Evolutionary conservation across 805 yeast species (phyloP), one percentile per base, ranked within the genome.

Genomic region (Kregervanrija pseudodelftensis): DNA sequence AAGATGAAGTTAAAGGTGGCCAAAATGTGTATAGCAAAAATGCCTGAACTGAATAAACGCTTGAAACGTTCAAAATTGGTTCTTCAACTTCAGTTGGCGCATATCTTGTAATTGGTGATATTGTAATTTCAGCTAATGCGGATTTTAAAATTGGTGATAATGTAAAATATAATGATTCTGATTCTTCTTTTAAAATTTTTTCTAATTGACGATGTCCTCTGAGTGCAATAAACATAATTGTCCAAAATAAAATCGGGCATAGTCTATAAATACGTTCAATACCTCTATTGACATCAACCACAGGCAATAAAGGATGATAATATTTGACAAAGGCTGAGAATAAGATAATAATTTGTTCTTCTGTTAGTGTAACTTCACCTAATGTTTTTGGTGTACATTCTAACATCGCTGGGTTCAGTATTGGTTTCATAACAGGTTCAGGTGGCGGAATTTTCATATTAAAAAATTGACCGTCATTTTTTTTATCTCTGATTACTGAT

Each of bases 1-100:
- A 72, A 0, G 97, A 89, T 0, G 98, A 88, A 0, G 96, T 87
- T 34, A 90, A 73, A 3, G 97, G 96, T 0, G 98, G 98, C 99
- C 98, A 91, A 60, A 83, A 79, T 0, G 97, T 83, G 63, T 85
- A 88, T 2, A 91, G 67, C 28, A 91, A 65, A 50, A 91, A 83
- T 0, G 97, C 97, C 61, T 91, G 99, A 0, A 91, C 97, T 0
- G 96, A 85, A 59, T 83, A 91, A 0, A 91, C 96, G 16, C 95
- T 83, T 4, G 95, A 86, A 2, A 89, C 91, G 55, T 90, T 90
- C 57, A 87, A 69, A 11, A 85, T 76, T 1, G 95, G 95, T 53
- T 83, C 90, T 52, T 83, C 90, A 41, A 75, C 77, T 52, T 82
- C 93, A 2, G 82, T 73, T 2, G 95, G 93, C 17, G 81, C 77